Evolutionary conservation across 1,284 basidiomycete genomes (phyloP).

Genomic region (Ustilago crameri): DNA sequence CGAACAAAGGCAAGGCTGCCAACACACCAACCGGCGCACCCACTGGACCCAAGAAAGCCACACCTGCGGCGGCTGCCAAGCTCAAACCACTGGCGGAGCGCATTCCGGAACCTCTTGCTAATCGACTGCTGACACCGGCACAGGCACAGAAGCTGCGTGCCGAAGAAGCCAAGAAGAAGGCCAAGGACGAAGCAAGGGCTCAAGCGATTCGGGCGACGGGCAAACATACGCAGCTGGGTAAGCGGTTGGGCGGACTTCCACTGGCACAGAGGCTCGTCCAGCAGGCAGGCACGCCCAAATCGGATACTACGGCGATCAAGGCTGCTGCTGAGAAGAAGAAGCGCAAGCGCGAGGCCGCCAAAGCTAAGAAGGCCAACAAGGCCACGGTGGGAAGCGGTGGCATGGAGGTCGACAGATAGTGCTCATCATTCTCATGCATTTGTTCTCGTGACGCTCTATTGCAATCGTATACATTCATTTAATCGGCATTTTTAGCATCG

Average conservation of each 20-base stretch:
- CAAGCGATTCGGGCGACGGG: constrained; percentile 35
- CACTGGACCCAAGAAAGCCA: constrained; percentile 15
- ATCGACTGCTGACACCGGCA: constrained; percentile 43
- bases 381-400: constrained; percentile 5
- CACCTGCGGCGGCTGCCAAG: constrained; percentile 7
- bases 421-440: too few relatives aligned
- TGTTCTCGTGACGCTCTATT: not conserved
- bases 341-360: constrained; percentile 31
- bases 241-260: constrained; percentile 39
- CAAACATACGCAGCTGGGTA: constrained; percentile 39
- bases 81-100: constrained; percentile 33
- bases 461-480: too few relatives aligned
- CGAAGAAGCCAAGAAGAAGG: constrained; percentile 51
- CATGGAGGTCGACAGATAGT: constrained; percentile 41
- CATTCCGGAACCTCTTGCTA: constrained; percentile 45
- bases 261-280: constrained; percentile 44
- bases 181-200: constrained; percentile 26
- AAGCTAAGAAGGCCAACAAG: constrained; percentile 29
- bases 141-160: constrained; percentile 47
- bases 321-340: constrained; percentile 50
- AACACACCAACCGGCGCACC: constrained; percentile 5
- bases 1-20: not conserved
- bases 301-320: constrained; percentile 27
- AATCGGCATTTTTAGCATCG: too few relatives aligned
- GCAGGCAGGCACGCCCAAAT: constrained; percentile 47